Conservation (phyloP, 2,329 filamentous ascomycete species). For the Emmonsiellopsis sp. region DNA sequence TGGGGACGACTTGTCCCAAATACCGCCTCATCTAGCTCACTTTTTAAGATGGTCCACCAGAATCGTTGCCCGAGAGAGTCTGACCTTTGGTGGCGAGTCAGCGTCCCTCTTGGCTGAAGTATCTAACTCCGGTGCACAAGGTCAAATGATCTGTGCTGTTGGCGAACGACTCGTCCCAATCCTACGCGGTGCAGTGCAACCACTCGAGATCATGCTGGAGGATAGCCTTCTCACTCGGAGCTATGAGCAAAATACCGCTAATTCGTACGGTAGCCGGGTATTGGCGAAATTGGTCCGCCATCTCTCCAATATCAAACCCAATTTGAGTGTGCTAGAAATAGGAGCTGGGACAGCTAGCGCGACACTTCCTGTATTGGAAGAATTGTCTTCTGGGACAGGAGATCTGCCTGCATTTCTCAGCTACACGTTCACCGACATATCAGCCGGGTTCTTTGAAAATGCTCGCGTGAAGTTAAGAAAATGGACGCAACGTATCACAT, state of each 20-base stretch:
- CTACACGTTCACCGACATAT: slow-evolving; percentile 41
- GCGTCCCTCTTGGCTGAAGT: not conserved
- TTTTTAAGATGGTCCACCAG: not conserved
- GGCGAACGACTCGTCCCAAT: slow-evolving; percentile 16
- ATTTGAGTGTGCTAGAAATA: not conserved
- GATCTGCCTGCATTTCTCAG: slow-evolving; percentile 15
- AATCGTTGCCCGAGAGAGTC: not conserved
- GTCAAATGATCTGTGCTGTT: not conserved
- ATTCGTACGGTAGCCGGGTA: not conserved
- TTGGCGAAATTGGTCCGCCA: not conserved
- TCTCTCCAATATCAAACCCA: slow-evolving; percentile 3
- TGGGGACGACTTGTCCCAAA: not conserved
- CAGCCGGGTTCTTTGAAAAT: slow-evolving; percentile 32
- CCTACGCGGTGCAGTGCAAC: slow-evolving; percentile 17
- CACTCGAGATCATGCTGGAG: slow-evolving; percentile 20
- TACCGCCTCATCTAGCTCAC: not conserved
- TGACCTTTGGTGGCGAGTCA: not conserved
- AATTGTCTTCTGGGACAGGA: not conserved
- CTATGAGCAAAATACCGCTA: slow-evolving; percentile 7
- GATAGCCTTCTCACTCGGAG: slow-evolving; percentile 16
- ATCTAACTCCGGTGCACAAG: not conserved
- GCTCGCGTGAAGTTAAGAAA: slow-evolving; percentile 20
- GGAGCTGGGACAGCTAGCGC: not conserved
- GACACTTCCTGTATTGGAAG: not conserved
- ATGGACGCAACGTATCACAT: slow-evolving; percentile 19